These are phyloP conservation scores for Piper longum DNA, from an alignment of 164 flowering plant genomes.

Conservation along the genomic window DNA sequence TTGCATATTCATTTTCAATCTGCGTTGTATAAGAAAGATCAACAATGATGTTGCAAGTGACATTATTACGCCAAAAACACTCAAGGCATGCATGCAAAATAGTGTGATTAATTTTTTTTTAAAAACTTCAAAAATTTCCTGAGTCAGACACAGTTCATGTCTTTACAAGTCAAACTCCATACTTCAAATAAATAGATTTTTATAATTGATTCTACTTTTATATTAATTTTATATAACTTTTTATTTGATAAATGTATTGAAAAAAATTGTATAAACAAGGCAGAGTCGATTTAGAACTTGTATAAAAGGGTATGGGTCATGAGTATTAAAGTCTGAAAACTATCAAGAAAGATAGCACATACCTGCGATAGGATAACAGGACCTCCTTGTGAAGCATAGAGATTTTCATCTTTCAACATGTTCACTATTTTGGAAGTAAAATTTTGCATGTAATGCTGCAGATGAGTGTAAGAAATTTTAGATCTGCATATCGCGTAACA, in stretches of 20 bases:
- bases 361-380: slow-evolving; percentile 95
- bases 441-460: slow-evolving; percentile 60
- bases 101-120: neutral
- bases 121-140: too few species aligned
- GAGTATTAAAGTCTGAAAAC: too few species aligned
- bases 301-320: too few species aligned
- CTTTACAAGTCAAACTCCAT: too few species aligned
- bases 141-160: too few species aligned
- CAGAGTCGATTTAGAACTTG: too few species aligned
- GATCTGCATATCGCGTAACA: neutral
- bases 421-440: slow-evolving; percentile 56
- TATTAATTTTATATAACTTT: too few species aligned
- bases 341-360: neutral
- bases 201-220: neutral
- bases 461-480: neutral
- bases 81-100: neutral
- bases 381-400: slow-evolving; percentile 95
- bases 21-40: slow-evolving; percentile 5
- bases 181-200: neutral
- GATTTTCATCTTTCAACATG: slow-evolving; percentile 53
- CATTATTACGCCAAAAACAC: neutral
- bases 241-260: too few species aligned
- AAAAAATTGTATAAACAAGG: too few species aligned
- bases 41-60: neutral
- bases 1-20: slow-evolving; percentile 81